These are phyloP conservation scores for Alternaria tenuissima DNA, from an alignment of 2,329 filamentous ascomycete species.

Conservation along the genomic window DNA sequence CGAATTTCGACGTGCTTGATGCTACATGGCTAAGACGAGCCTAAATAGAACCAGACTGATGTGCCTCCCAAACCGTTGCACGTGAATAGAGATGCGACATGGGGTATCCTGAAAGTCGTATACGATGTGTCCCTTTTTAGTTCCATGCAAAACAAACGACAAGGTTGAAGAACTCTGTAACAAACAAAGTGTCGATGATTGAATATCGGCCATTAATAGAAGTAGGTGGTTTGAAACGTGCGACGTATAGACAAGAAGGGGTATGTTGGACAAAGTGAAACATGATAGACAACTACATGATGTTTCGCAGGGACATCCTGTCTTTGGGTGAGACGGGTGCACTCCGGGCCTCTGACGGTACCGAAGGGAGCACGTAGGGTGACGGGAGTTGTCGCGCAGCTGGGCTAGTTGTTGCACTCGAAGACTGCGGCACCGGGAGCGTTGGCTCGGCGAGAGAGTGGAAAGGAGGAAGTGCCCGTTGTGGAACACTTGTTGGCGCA, in stretches of 20 bases:
- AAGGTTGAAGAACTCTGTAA: slow-evolving; percentile 14
- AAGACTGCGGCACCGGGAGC: slow-evolving; percentile 35
- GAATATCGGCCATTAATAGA: slow-evolving; percentile 27
- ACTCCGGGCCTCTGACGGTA: slow-evolving; percentile 35
- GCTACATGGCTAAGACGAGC: slow-evolving; percentile 1
- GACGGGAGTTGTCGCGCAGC: slow-evolving; percentile 42
- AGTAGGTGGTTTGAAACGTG: slow-evolving; percentile 21
- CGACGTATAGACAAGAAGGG: slow-evolving; percentile 30
- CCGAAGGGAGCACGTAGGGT: slow-evolving; percentile 34
- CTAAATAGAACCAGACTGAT: slow-evolving; percentile 10
- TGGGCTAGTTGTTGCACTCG: slow-evolving; percentile 36
- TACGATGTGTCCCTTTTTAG: slow-evolving; percentile 19
- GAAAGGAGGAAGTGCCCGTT: slow-evolving; percentile 45
- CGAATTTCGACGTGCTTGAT: slow-evolving; percentile 13
- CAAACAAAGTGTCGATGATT: slow-evolving; percentile 20
- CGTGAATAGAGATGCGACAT: slow-evolving; percentile 17
- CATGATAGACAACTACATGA: slow-evolving; percentile 41
- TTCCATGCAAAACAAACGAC: slow-evolving; percentile 17
- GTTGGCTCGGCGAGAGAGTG: slow-evolving; percentile 44
- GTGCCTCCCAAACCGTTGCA: slow-evolving; percentile 1
- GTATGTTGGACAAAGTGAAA: slow-evolving; percentile 33
- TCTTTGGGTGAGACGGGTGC: slow-evolving; percentile 46
- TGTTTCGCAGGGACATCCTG: slow-evolving; percentile 47
- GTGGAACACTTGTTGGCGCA: slow-evolving; percentile 30
- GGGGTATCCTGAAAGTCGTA: slow-evolving; percentile 26